Evolutionary conservation across 1,284 basidiomycete genomes (phyloP), one percentile per base, ranked within the genome.

Genomic region (Agroathelia rolfsii): DNA sequence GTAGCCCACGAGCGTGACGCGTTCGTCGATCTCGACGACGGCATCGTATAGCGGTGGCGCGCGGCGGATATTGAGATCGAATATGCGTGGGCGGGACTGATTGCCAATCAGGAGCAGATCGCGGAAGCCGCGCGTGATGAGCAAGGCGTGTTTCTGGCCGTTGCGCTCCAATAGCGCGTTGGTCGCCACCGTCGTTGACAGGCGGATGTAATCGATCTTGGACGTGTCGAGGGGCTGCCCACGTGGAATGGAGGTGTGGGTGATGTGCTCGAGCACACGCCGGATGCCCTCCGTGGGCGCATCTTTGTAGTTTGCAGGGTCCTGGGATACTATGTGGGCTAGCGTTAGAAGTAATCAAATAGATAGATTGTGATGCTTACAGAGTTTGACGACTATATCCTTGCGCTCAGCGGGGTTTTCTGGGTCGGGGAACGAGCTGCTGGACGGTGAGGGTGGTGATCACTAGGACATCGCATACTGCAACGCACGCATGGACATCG

Each of bases 321-420:
- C 88, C 53, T 87, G 82, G 0, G 88, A 92, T 27, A 93, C 84
- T 87, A 47, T 11, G 6, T 20, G n/a, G 12, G 16, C 15, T 16
- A 26, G 13, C 18, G 12, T 4, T 22, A 7, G 5, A 32, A 12
- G n/a, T 28, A 12, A 19, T 24, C 2, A 11, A 9, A 32, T 24
- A 21, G n/a, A 23, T 30, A 31, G 29, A 32, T 9, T 8, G 10
- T 17, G 12, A 11, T 8, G 61, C 80, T 47, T 48, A 79, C 84
- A 56, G 3, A 93, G 72, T 53, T 93, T 88, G 12, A 88, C 79
- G 2, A 88, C 76, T 24, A 87, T 50, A 35, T 88, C 84, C 46
- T 74, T 81, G 39, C 72, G 62, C 43, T 77, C 64, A 4, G 59
- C 52, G 4, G 61, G 58, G 38, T 73, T 66, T 17, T 75, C 64